phyloP scores from a whole-genome alignment of 2,329 filamentous ascomycete genomes.

The Sporothrix protearum region DNA sequence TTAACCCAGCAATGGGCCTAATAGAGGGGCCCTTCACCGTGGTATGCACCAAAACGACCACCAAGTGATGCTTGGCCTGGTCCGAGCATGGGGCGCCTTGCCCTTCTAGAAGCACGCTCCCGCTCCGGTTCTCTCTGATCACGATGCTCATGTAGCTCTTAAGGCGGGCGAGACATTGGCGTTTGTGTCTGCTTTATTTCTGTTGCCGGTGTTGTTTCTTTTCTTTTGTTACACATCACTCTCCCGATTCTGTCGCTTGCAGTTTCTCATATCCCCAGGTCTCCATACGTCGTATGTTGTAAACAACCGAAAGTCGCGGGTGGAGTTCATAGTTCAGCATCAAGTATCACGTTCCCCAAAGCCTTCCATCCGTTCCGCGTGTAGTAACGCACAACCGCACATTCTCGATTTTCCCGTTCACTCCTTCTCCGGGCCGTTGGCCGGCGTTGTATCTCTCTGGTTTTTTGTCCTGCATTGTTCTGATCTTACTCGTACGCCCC shows the following conservation, averaged over 20 bases:
- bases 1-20: neutral
- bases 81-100: neutral
- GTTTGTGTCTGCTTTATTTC: no score
- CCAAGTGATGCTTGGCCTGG: neutral
- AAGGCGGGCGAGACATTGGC: neutral
- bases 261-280: neutral
- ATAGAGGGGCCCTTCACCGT: neutral
- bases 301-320: neutral
- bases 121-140: no score
- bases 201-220: neutral
- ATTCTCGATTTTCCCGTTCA: neutral
- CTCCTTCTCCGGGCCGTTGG: neutral
- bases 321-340: no score
- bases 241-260: neutral
- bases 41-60: neutral
- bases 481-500: neutral
- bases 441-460: neutral
- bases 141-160: neutral
- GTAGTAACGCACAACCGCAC: neutral
- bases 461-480: neutral
- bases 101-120: conserved; percentile 14
- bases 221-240: neutral
- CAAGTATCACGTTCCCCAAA: neutral
- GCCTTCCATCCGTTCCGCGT: neutral
- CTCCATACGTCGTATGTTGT: neutral